phyloP scores from a whole-genome alignment of 2,329 filamentous ascomycete genomes.

The Cladobotryum mycophilum region DNA sequence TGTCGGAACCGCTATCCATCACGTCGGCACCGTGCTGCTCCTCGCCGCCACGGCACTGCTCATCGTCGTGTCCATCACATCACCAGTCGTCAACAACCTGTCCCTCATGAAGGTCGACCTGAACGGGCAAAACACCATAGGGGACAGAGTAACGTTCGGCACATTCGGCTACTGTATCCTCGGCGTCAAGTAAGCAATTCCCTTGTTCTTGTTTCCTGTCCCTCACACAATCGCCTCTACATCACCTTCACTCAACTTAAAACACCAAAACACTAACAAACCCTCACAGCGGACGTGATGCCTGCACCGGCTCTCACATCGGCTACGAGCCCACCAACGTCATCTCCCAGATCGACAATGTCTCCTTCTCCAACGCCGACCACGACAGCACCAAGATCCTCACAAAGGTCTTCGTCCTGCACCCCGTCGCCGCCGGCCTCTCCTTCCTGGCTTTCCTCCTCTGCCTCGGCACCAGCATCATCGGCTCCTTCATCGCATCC shows the following conservation, averaged over 20 bases:
- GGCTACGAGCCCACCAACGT: slow-evolving; percentile 51
- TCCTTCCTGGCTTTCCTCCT: slow-evolving; percentile 54
- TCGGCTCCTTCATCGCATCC: slow-evolving; percentile 47
- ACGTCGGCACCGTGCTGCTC: slow-evolving; percentile 53
- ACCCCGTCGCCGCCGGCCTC: slow-evolving; percentile 52
- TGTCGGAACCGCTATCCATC: slow-evolving; percentile 44
- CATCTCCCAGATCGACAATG: slow-evolving; percentile 32
- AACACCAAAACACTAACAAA: too few relatives aligned
- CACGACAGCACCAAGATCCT: slow-evolving; percentile 41
- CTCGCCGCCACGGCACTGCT: slow-evolving; percentile 50
- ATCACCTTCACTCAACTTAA: too few relatives aligned
- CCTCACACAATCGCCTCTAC: too few relatives aligned
- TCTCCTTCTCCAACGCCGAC: slow-evolving; percentile 36
- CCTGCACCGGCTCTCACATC: slow-evolving; percentile 42
- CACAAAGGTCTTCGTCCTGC: slow-evolving; percentile 55
- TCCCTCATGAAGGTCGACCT: slow-evolving; percentile 48
- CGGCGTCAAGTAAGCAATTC: slow-evolving; percentile 20
- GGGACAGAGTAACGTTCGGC: slow-evolving; percentile 44
- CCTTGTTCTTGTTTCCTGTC: too few relatives aligned
- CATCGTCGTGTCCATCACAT: slow-evolving; percentile 51
- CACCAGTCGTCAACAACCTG: slow-evolving; percentile 52
- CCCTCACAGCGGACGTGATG: slow-evolving; percentile 29
- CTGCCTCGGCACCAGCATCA: slow-evolving; percentile 43
- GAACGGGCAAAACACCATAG: slow-evolving; percentile 25
- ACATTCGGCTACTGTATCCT: slow-evolving; percentile 53